phyloP scores from a whole-genome alignment of 2,329 filamentous ascomycete species.

The Phyllosticta capitalensis region DNA sequence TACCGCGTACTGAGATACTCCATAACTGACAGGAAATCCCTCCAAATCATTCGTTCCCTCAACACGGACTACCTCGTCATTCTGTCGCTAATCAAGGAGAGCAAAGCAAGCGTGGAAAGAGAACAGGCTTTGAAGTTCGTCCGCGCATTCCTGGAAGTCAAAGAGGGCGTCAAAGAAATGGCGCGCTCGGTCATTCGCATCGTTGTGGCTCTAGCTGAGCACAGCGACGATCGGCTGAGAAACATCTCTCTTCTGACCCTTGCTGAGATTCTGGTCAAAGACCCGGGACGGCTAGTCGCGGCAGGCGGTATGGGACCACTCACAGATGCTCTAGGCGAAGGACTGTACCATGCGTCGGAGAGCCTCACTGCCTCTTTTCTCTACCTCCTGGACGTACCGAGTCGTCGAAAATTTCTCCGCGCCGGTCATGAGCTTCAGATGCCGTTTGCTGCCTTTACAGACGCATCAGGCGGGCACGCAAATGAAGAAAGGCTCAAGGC shows the following conservation, averaged over 20 bases:
- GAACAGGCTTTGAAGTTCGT: constrained; percentile 97
- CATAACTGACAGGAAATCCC: constrained; percentile 81
- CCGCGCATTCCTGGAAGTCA: constrained; percentile 88
- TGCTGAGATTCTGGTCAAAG: constrained; percentile 80
- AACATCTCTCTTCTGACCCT: constrained; percentile 90
- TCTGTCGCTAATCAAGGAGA: constrained; percentile 85
- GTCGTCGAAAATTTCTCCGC: constrained; percentile 69
- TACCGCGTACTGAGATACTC: constrained; percentile 91
- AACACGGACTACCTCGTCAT: constrained; percentile 92
- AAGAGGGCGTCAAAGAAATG: constrained; percentile 80
- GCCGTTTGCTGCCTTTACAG: constrained; percentile 82
- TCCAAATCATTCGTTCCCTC: constrained; percentile 76
- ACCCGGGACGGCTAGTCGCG: constrained; percentile 69
- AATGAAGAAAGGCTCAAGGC: constrained; percentile 64
- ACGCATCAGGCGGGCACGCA: constrained; percentile 48
- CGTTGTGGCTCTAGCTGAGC: constrained; percentile 81
- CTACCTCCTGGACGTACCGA: constrained; percentile 77
- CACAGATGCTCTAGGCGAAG: constrained; percentile 87
- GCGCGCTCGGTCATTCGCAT: constrained; percentile 81
- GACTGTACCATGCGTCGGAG: constrained; percentile 85
- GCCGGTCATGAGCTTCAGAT: constrained; percentile 84
- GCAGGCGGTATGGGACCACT: constrained; percentile 77
- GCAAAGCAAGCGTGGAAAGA: constrained; percentile 91
- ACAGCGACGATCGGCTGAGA: constrained; percentile 72
- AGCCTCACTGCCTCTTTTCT: constrained; percentile 81